These are phyloP conservation scores for Dryadomyces quercus-mongolicae DNA, from an alignment of 2,329 filamentous ascomycete species.

Conservation along the genomic window DNA sequence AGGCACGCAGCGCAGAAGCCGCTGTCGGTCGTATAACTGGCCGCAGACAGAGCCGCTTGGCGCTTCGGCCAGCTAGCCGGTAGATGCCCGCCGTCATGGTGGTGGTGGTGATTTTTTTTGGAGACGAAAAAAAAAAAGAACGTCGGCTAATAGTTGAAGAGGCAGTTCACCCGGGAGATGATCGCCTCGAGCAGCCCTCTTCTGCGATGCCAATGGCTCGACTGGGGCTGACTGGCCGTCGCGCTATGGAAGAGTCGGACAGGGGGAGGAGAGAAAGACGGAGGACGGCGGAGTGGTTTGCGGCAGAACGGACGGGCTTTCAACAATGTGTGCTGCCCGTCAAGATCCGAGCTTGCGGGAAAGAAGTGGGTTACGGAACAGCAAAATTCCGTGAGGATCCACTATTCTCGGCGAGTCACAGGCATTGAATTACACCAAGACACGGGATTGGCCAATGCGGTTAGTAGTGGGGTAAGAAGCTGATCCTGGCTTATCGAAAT, in stretches of 20 bases:
- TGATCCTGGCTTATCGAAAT: neutral
- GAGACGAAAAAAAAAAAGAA: neutral
- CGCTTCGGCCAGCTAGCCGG: constrained; percentile 59
- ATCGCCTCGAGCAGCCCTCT: constrained; percentile 11
- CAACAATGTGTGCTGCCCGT: constrained; percentile 11
- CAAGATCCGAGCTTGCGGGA: constrained; percentile 12
- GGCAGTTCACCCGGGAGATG: neutral
- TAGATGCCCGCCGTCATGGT: constrained; percentile 57
- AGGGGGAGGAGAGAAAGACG: neutral
- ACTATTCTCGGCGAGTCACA: constrained; percentile 10
- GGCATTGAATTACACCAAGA: constrained; percentile 11
- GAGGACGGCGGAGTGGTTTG: constrained; percentile 1
- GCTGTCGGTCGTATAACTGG: constrained; percentile 14
- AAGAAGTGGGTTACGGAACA: constrained; percentile 8
- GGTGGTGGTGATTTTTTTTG: constrained; percentile 19
- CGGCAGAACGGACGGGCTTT: constrained; percentile 1
- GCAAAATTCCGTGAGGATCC: constrained; percentile 8
- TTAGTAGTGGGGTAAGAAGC: neutral
- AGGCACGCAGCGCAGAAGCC: constrained; percentile 33
- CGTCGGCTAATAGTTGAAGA: constrained; percentile 2
- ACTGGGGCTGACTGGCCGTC: constrained; percentile 6
- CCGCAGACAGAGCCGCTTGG: constrained; percentile 52
- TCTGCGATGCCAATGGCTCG: constrained; percentile 20
- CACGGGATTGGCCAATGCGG: constrained; percentile 5
- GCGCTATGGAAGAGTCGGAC: neutral